Percentiles rank a stretch among this genome's conserved stretches.
Conservation (phyloP, 148 eudicot genomes). For the Vaccinium vitisidaea region DNA sequence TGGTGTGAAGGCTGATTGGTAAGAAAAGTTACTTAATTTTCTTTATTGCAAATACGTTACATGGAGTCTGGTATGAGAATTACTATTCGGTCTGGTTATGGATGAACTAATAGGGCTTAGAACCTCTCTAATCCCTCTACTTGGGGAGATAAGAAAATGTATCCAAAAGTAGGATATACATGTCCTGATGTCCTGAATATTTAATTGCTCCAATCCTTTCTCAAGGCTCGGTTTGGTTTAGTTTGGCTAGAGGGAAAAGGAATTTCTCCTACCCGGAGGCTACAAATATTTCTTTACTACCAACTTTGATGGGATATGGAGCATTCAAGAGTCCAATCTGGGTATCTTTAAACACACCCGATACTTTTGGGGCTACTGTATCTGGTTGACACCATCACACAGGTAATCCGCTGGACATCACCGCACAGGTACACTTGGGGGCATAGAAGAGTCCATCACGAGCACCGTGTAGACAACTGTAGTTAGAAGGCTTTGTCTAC, state of each 20-base stretch:
- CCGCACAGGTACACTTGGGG: no score
- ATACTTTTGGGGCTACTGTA: no score
- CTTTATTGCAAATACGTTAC: not conserved
- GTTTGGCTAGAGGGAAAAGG: no score
- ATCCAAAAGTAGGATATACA: not conserved
- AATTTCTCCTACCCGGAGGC: no score
- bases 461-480: not conserved
- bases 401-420: no score
- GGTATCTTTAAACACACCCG: no score
- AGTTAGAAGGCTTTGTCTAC: not conserved
- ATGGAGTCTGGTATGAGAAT: not conserved
- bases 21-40: no score
- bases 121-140: not conserved
- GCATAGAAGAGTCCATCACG: not conserved
- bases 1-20: not conserved
- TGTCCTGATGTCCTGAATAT: not conserved
- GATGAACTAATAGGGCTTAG: not conserved
- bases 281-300: no score
- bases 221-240: no score
- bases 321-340: no score
- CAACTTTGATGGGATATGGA: no score
- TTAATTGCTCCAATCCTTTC: not conserved
- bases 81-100: not conserved
- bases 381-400: no score
- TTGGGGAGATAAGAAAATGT: not conserved